Percentiles rank a stretch among this genome's conserved stretches.
Conservation (phyloP, 129 eudicot species). For the Pseudognaphalium luteoalbum region DNA sequence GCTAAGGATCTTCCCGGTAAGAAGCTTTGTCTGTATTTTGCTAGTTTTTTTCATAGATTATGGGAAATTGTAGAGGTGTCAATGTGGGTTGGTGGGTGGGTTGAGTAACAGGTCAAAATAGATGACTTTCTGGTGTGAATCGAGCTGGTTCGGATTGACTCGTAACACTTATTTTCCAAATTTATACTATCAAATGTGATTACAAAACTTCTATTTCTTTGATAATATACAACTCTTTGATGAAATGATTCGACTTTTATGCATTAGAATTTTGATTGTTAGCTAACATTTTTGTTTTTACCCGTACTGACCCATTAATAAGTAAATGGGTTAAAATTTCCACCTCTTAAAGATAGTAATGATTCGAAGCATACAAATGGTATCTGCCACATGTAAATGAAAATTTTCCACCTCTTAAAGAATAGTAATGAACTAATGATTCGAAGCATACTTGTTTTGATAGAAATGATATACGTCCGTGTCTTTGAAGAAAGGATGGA, state of each 20-base stretch:
- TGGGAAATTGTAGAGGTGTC: not conserved
- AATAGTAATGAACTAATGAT: not conserved
- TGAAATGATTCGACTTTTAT: not conserved
- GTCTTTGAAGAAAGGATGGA: constrained; percentile 91
- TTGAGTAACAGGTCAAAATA: not conserved
- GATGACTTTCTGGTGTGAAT: not conserved
- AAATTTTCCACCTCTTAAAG: not conserved
- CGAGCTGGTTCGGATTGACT: not conserved
- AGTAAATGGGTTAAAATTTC: not conserved
- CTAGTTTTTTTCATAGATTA: not conserved
- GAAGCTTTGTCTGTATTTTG: constrained; percentile 3
- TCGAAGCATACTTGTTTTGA: not conserved
- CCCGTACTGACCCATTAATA: not conserved
- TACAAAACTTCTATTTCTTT: not conserved
- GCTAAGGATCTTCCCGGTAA: constrained; percentile 89
- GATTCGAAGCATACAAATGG: not conserved
- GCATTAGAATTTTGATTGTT: not conserved
- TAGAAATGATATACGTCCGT: constrained; percentile 85
- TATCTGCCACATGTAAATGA: no score
- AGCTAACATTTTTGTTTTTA: not conserved
- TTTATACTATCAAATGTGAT: not conserved
- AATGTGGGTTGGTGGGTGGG: not conserved
- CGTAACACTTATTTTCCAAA: not conserved
- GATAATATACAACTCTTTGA: not conserved
- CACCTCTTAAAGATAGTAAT: not conserved